Conservation (phyloP, 768 basidiomycete genomes). For the Mycena galericulata region DNA sequence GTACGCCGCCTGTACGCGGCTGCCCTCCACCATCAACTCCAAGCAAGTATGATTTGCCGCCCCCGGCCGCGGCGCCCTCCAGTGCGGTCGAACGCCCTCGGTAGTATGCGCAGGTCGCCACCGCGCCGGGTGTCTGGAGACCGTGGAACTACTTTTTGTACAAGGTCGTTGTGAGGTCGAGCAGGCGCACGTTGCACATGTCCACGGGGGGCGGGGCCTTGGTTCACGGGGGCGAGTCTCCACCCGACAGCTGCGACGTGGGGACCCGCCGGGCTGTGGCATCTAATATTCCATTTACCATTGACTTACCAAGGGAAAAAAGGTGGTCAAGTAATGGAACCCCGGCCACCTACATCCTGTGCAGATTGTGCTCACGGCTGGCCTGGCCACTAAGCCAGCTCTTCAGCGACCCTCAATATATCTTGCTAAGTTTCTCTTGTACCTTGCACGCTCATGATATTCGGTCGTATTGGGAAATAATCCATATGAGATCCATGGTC, state of each 20-base stretch:
- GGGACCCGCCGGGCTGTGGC: conserved; percentile 51
- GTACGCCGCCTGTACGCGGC: conserved; percentile 45
- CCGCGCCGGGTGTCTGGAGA: conserved; percentile 20
- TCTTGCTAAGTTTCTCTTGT: too few species aligned
- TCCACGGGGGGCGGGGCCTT: conserved; percentile 47
- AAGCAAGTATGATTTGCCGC: conserved; percentile 22
- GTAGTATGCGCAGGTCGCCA: conserved; percentile 51
- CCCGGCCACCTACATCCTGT: too few species aligned
- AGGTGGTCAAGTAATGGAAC: too few species aligned
- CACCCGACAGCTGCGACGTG: conserved; percentile 57
- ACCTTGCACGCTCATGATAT: too few species aligned
- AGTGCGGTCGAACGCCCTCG: conserved; percentile 56
- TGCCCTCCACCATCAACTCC: conserved; percentile 21
- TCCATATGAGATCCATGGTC: too few species aligned
- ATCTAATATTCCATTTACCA: too few species aligned
- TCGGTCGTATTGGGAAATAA: too few species aligned
- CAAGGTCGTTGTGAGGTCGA: conserved; percentile 50
- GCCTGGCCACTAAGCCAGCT: too few species aligned
- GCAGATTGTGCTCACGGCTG: too few species aligned
- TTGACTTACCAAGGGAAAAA: too few species aligned
- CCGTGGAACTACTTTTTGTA: conserved; percentile 38
- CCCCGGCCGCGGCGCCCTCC: conserved; percentile 15
- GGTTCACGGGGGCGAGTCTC: conserved; percentile 58
- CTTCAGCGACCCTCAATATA: too few species aligned
- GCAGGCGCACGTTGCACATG: conserved; percentile 56